phyloP scores from a whole-genome alignment of 1,139 yeast species.

The Kodamaea arcana region DNA sequence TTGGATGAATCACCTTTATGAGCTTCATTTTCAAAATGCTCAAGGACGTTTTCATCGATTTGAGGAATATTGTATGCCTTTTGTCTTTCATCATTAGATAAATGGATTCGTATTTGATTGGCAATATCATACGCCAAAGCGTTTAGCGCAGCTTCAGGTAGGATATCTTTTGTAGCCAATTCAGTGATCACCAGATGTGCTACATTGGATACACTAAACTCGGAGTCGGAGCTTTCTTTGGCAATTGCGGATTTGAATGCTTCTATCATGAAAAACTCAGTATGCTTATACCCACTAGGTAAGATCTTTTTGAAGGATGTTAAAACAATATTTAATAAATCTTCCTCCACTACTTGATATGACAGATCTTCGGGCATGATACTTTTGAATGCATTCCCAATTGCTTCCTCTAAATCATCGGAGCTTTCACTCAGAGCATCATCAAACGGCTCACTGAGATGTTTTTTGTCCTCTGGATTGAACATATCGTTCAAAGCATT shows the following conservation, averaged over 20 bases:
- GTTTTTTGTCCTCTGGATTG: background rate
- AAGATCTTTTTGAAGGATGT: slow-evolving; percentile 15
- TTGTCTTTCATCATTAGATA: slow-evolving; percentile 11
- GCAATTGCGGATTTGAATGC: slow-evolving; percentile 30
- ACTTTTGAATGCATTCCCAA: slow-evolving; percentile 19
- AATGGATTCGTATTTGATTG: slow-evolving; percentile 30
- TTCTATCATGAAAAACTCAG: slow-evolving; percentile 31
- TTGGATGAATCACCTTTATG: slow-evolving; percentile 19
- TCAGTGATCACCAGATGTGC: slow-evolving; percentile 22
- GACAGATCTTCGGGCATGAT: slow-evolving; percentile 9
- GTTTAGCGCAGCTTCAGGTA: slow-evolving; percentile 24
- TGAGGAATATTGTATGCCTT: slow-evolving; percentile 26
- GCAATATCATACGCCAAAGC: slow-evolving; percentile 34
- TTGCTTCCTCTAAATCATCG: slow-evolving; percentile 24
- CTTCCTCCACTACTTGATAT: slow-evolving; percentile 11
- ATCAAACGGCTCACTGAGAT: background rate
- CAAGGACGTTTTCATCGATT: slow-evolving; percentile 36
- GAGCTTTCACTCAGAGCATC: slow-evolving; percentile 24
- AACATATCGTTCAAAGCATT: slow-evolving; percentile 4
- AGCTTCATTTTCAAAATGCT: slow-evolving; percentile 38
- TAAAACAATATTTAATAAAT: slow-evolving; percentile 15
- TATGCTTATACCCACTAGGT: slow-evolving; percentile 13
- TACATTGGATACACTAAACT: slow-evolving; percentile 16
- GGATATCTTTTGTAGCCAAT: slow-evolving; percentile 11
- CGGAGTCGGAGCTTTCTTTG: slow-evolving; percentile 2